Base-by-base conservation (phyloP, 2,329 filamentous ascomycete species). In the Fusarium staphyleae region DNA sequence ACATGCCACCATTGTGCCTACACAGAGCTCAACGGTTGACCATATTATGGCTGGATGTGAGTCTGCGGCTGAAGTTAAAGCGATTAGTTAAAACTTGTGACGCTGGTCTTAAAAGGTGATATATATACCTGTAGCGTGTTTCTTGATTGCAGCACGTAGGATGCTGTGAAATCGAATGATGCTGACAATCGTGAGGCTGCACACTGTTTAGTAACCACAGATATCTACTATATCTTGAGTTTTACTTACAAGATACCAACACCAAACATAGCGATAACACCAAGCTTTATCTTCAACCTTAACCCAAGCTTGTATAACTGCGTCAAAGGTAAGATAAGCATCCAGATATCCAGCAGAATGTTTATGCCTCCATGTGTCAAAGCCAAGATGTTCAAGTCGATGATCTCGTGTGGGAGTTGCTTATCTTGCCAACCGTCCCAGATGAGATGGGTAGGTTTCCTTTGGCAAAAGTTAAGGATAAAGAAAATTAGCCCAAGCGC, bases 281-380 rank as follows among this genome's bases (percentile, higher is more conserved):
- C 24, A 11, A 58, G 32, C 30, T 55, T 58, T 18, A 55, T 54
- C 0, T 30, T 32, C 0, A 16, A 5, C 10, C 33, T 54, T 0
- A 58, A 15, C 0, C 49, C 49, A 0, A 58, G 14, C 1, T 58
- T 44, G 2, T 49, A 49, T 0, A 58, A 12, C 8, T 58, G 55
- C 0, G 55, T 58, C 55, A 58, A 41, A 1, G 55, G 55, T 1
- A 58, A 14, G 1, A 58, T 19, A 2, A 58, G 55, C 55, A 58
- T 58, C 55, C 55, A 58, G 0, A 39, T 8, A 0, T 58, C 55
- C 3, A 58, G 10, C 1, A 11, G 30, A n/a, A 58, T 8, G 2
- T 50, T 58, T 0, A 58, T 16, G 0, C n/a, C 10, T 3, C 37
- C 43, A 0, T 54, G 43, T 1, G 18, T 15, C 8, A 58, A 1